Percentiles rank a stretch among this genome's conserved stretches.
Conservation (phyloP, 208 protist genomes). For the Tritrichomonas musculus region DNA sequence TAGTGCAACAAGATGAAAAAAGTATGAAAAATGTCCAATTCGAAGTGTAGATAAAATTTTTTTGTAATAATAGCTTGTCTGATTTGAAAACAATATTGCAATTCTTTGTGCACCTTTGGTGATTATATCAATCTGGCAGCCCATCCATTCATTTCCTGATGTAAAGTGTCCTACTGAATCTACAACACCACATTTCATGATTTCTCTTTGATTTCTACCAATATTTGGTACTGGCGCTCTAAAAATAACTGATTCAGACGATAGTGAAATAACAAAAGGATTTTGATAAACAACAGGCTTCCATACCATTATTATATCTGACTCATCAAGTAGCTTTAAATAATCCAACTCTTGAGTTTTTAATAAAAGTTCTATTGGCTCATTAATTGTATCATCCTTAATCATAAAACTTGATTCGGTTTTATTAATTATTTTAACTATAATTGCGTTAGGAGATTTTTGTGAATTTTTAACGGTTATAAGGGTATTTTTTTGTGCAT, state of each 20-base stretch:
- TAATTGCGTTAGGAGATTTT: neutral
- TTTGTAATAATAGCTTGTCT: neutral
- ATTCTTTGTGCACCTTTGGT: neutral
- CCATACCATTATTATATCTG: neutral
- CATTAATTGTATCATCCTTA: neutral
- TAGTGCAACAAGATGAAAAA: neutral
- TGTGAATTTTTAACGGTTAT: neutral
- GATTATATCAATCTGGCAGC: neutral
- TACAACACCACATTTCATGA: neutral
- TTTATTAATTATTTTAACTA: neutral
- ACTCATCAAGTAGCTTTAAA: neutral
- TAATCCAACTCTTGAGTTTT: neutral
- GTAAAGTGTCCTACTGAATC: neutral
- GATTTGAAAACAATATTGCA: neutral
- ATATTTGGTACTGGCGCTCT: neutral
- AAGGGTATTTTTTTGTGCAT: neutral
- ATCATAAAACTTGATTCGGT: neutral
- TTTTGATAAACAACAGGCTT: neutral
- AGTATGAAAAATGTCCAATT: neutral
- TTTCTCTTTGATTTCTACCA: neutral
- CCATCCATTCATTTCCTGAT: neutral
- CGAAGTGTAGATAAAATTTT: neutral
- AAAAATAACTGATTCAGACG: neutral
- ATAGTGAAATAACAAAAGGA: neutral
- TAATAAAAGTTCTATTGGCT: neutral